Percentiles rank a stretch among this genome's conserved stretches.
phyloP scores from a whole-genome alignment of 2,329 filamentous ascomycete genomes.

The Ophidiomyces ophidiicola region DNA sequence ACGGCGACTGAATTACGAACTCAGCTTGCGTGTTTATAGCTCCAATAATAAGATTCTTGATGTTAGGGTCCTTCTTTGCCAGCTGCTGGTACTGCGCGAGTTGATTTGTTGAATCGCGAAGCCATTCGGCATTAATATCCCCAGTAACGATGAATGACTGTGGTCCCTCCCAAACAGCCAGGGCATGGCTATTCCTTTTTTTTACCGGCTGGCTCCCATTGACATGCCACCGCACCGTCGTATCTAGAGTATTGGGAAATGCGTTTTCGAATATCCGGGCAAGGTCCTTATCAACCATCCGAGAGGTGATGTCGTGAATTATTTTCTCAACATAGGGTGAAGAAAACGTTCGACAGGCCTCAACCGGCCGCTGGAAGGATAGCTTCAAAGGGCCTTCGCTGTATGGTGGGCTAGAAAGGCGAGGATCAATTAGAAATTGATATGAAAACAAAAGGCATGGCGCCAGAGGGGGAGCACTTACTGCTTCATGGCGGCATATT shows the following conservation, averaged over 20 bases:
- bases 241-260: constrained; percentile 84
- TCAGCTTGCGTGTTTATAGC: constrained; percentile 95
- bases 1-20: constrained; percentile 86
- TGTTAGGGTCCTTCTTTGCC: constrained; percentile 64
- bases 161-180: constrained; percentile 61
- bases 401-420: constrained; percentile 52
- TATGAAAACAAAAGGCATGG: neutral
- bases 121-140: constrained; percentile 86
- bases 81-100: constrained; percentile 78
- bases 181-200: constrained; percentile 34
- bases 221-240: constrained; percentile 77
- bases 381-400: constrained; percentile 68
- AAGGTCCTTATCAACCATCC: constrained; percentile 73
- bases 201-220: constrained; percentile 40
- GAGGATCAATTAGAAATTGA: constrained; percentile 8
- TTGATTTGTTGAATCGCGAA: constrained; percentile 88
- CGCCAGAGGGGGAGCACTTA: constrained; percentile 7
- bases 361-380: constrained; percentile 73
- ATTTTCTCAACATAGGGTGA: constrained; percentile 79
- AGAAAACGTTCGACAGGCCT: constrained; percentile 75
- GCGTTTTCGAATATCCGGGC: constrained; percentile 90
- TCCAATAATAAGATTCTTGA: constrained; percentile 71
- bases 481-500: constrained; percentile 20
- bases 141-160: constrained; percentile 91
- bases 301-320: constrained; percentile 66